phyloP scores from a whole-genome alignment of 306 rosid genomes.

The Phaseolus lunatus region DNA sequence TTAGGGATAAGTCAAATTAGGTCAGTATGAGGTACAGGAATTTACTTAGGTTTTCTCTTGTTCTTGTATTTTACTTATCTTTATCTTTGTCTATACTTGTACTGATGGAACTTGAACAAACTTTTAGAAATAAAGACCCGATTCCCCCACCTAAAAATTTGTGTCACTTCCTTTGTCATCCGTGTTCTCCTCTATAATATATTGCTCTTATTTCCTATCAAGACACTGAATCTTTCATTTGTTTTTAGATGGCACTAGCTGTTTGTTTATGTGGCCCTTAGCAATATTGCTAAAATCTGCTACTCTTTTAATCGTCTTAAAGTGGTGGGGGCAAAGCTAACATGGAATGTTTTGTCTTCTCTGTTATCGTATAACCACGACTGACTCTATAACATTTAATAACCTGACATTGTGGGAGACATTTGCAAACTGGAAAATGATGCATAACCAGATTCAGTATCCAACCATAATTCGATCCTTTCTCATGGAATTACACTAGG shows the following conservation, averaged over 20 bases:
- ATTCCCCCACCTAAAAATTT: slow-evolving; percentile 47
- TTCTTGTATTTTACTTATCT: slow-evolving; percentile 68
- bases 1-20: slow-evolving; percentile 61
- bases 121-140: slow-evolving; percentile 72
- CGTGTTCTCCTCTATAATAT: slow-evolving; percentile 34
- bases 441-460: neutral
- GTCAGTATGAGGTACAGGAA: slow-evolving; percentile 80
- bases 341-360: slow-evolving; percentile 52
- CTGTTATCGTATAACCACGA: slow-evolving; percentile 37
- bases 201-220: slow-evolving; percentile 42
- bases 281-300: slow-evolving; percentile 37
- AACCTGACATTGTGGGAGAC: slow-evolving; percentile 18
- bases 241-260: slow-evolving; percentile 48
- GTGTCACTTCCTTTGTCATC: slow-evolving; percentile 47
- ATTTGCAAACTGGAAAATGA: slow-evolving; percentile 23
- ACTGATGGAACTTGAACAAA: slow-evolving; percentile 73
- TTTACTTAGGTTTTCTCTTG: slow-evolving; percentile 54
- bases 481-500: neutral
- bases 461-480: neutral
- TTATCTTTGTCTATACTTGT: slow-evolving; percentile 82
- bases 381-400: slow-evolving; percentile 16
- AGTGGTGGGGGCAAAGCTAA: slow-evolving; percentile 58
- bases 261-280: slow-evolving; percentile 44
- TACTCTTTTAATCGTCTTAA: slow-evolving; percentile 47
- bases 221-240: slow-evolving; percentile 51